Evolutionary conservation across 108 stramenopile species (phyloP), one percentile per base, ranked within the genome.

Genomic region (Conticribra weissflogii): DNA sequence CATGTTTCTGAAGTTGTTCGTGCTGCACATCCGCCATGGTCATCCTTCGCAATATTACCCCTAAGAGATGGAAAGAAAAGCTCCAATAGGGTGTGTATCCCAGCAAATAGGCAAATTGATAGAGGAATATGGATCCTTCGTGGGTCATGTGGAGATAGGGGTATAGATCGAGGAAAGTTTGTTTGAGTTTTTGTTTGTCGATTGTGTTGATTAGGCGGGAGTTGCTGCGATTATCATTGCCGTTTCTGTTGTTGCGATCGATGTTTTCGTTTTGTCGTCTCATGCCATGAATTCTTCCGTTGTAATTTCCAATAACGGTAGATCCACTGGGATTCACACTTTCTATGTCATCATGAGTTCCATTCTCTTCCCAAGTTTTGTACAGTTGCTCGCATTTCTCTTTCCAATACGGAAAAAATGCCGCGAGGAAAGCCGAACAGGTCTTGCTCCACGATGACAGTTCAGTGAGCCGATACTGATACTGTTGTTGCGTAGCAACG

Each of bases 61-160:
- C 60, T 34, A 94, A 44, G 9, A 62, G 66, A 59, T 82, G 73
- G 7, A 87, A 81, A 5, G 81, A 80, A 9, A 84, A 84, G 47
- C 88, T 82, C 76, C 88, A 91, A 60, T 81, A 86, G 8, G 79
- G 62, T 0, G 90, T 82, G 31, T 71, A 66, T 54, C 88, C 93
- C 62, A 91, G 25, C 30, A 94, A 59, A 59, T 86, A 94, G 64
- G 72, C 70, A 78, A 83, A 91, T 63, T 86, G 85, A 52, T 86
- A 87, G 12, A 82, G 33, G 45, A 88, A 71, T 30, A 79, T 70
- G 0, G 74, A 63, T 16, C 83, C 83, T 41, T 88, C 78, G 24
- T 78, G 76, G 0, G 76, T 69, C 60, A 83, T 71, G 31, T 84
- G 86, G 61, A 87, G 21, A 32, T 75, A 86, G 5, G 92, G 92